These are phyloP conservation scores for Phialophora macrospora DNA, from an alignment of 2,329 filamentous ascomycete genomes.

Conservation along the genomic window DNA sequence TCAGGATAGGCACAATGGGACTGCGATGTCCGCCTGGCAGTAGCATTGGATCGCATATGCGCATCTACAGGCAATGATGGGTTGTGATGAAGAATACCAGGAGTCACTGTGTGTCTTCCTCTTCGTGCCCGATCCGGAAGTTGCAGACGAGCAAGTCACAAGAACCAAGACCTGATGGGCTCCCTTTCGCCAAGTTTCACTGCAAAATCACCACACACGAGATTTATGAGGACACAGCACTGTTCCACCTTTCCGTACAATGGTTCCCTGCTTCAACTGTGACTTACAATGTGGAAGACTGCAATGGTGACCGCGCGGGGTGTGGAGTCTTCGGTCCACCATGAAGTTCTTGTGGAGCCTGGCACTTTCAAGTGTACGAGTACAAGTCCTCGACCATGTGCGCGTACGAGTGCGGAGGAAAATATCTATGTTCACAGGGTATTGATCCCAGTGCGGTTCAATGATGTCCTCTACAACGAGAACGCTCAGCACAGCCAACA, in stretches of 20 bases:
- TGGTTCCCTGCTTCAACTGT: background rate
- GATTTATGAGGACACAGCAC: background rate
- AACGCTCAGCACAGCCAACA: background rate
- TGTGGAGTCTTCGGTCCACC: background rate
- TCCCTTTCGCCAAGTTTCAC: background rate
- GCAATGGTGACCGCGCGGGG: background rate
- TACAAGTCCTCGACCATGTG: background rate
- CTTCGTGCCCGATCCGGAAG: background rate
- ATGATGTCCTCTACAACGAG: background rate
- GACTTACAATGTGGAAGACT: background rate
- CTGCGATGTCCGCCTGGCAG: background rate
- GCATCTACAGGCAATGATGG: background rate
- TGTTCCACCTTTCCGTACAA: background rate
- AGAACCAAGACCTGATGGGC: background rate
- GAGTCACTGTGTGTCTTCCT: background rate
- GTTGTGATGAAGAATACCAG: background rate
- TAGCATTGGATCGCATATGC: background rate
- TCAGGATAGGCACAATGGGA: background rate
- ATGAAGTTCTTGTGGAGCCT: background rate
- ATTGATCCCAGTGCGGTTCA: background rate
- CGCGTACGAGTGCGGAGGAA: background rate
- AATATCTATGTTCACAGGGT: background rate
- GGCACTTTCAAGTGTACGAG: background rate
- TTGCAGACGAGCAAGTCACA: slow-evolving; percentile 6
- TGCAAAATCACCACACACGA: background rate